These are phyloP conservation scores for Penicillium sumatraense DNA, from an alignment of 2,329 filamentous ascomycete species.

Conservation along the genomic window DNA sequence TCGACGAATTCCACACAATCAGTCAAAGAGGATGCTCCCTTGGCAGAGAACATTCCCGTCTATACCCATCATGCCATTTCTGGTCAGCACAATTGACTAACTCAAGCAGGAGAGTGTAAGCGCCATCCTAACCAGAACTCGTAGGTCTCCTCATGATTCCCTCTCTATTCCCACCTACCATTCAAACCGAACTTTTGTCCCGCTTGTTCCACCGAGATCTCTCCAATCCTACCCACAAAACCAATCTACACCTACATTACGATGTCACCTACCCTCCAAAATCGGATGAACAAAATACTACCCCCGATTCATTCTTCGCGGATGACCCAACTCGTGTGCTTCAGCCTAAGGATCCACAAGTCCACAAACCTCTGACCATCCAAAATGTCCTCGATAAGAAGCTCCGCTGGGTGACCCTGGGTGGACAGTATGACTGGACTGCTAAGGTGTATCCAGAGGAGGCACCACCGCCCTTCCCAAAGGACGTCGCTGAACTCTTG, in stretches of 20 bases:
- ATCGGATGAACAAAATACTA: slow-evolving; percentile 3
- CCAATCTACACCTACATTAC: slow-evolving; percentile 89
- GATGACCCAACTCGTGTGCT: slow-evolving; percentile 48
- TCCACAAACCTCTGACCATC: slow-evolving; percentile 76
- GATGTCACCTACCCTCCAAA: slow-evolving; percentile 64
- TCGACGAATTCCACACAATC: neutral
- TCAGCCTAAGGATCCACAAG: slow-evolving; percentile 67
- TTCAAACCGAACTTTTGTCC: slow-evolving; percentile 73
- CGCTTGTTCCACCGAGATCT: slow-evolving; percentile 79
- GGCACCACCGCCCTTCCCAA: slow-evolving; percentile 72
- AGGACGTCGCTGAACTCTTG: slow-evolving; percentile 71
- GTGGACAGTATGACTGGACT: slow-evolving; percentile 97
- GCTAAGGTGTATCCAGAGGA: slow-evolving; percentile 76
- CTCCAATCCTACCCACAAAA: slow-evolving; percentile 73
- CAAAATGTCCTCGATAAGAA: slow-evolving; percentile 75
- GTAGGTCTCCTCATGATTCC: slow-evolving; percentile 81
- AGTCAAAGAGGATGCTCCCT: slow-evolving; percentile 14
- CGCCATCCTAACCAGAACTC: slow-evolving; percentile 27
- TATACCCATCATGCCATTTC: slow-evolving; percentile 41
- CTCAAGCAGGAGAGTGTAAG: slow-evolving; percentile 7
- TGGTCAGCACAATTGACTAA: slow-evolving; percentile 36
- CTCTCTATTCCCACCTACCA: slow-evolving; percentile 68
- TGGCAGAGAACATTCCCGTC: slow-evolving; percentile 37
- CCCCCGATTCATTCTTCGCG: slow-evolving; percentile 56
- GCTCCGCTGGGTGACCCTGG: slow-evolving; percentile 91